A percentile compares a stretch with the other conserved stretches of the same genome.
Conservation (phyloP, 2,329 filamentous ascomycete species). For the Amphichorda felina region DNA sequence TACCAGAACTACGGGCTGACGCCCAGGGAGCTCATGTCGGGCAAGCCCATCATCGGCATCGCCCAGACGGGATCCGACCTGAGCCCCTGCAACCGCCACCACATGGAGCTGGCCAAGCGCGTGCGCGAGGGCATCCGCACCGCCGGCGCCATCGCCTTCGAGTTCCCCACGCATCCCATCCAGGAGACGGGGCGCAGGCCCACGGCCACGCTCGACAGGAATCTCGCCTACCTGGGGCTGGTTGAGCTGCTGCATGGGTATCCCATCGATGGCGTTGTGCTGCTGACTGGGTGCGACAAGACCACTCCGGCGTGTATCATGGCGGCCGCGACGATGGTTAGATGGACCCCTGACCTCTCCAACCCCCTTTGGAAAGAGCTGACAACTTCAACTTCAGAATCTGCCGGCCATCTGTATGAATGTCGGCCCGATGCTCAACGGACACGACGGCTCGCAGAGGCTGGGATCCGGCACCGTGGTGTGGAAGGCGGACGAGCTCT, state of each 20-base stretch:
- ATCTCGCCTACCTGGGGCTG: conserved; percentile 32
- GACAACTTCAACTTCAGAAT: conserved; percentile 15
- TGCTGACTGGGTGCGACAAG: conserved; percentile 40
- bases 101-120: conserved; percentile 33
- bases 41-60: conserved; percentile 38
- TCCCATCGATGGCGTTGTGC: conserved; percentile 35
- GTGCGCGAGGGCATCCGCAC: conserved; percentile 36
- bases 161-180: conserved; percentile 39
- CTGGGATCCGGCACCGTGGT: conserved; percentile 32
- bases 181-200: conserved; percentile 34
- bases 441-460: conserved; percentile 25
- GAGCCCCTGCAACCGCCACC: conserved; percentile 36
- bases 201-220: conserved; percentile 35
- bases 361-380: not conserved
- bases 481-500: conserved; percentile 35
- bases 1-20: conserved; percentile 38
- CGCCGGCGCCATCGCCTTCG: conserved; percentile 35
- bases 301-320: conserved; percentile 37
- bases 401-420: conserved; percentile 38
- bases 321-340: conserved; percentile 33
- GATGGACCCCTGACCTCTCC: not conserved
- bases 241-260: conserved; percentile 35
- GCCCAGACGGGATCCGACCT: conserved; percentile 38
- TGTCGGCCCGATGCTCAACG: conserved; percentile 40
- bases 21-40: conserved; percentile 32